Evolutionary conservation across 768 basidiomycete genomes (phyloP).

Genomic region (Lactarius hengduanensis): DNA sequence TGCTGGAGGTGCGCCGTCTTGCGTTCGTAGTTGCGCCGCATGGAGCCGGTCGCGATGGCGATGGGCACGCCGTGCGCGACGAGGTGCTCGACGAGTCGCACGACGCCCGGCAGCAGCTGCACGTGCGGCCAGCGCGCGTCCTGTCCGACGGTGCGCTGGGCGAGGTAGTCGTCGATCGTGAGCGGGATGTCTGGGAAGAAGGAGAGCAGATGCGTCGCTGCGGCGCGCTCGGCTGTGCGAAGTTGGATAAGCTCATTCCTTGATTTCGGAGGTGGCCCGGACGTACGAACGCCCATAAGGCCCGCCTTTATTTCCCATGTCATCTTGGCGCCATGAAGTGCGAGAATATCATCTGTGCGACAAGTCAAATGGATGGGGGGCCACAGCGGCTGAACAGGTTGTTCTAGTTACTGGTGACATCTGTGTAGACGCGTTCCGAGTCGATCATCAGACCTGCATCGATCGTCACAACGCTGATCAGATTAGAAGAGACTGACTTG

Average conservation of each 20-base stretch:
- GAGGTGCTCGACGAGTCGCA: slow-evolving; percentile 69
- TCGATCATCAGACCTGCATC: slow-evolving; percentile 69
- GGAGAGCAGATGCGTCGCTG: slow-evolving; percentile 66
- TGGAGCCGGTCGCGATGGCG: slow-evolving; percentile 77
- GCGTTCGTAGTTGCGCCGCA: slow-evolving; percentile 58
- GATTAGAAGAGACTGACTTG: neutral
- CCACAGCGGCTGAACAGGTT: neutral
- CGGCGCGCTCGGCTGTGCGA: slow-evolving; percentile 57
- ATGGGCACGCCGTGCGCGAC: slow-evolving; percentile 67
- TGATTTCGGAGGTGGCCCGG: neutral
- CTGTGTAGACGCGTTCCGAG: slow-evolving; percentile 72
- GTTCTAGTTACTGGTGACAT: slow-evolving; percentile 65
- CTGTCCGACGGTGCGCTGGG: slow-evolving; percentile 54
- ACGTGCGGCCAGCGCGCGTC: slow-evolving; percentile 69
- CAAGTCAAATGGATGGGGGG: slow-evolving; percentile 12
- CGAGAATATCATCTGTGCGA: slow-evolving; percentile 65
- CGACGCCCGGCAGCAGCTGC: slow-evolving; percentile 68
- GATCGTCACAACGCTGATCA: neutral
- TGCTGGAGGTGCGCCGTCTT: slow-evolving; percentile 65
- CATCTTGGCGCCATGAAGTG: slow-evolving; percentile 69
- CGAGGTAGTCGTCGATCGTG: slow-evolving; percentile 57
- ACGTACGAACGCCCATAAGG: slow-evolving; percentile 80
- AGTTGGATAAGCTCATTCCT: neutral
- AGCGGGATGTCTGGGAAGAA: slow-evolving; percentile 75
- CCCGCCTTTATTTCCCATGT: slow-evolving; percentile 90